Evolutionary conservation across 31 red algal species (phyloP).

Genomic region (Asparagopsis taxiformis): DNA sequence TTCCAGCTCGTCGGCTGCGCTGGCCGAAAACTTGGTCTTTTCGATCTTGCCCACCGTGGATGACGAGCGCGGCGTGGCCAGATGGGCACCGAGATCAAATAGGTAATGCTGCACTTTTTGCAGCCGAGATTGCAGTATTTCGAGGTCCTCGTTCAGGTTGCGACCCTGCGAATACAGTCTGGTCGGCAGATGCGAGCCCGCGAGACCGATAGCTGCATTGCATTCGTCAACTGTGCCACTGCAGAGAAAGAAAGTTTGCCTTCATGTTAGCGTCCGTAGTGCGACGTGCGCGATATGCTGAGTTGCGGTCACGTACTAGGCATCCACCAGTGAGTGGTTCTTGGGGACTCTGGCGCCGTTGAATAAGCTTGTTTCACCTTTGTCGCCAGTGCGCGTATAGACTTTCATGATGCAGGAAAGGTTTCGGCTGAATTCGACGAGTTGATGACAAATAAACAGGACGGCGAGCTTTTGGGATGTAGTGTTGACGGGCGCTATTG

Average conservation of each 20-base stretch:
- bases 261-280: neutral
- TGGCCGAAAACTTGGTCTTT: constrained; percentile 48
- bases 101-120: constrained; percentile 64
- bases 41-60: constrained; percentile 34
- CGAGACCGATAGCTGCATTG: constrained; percentile 75
- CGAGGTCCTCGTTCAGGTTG: neutral
- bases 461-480: too few relatives aligned
- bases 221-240: constrained; percentile 83
- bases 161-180: neutral
- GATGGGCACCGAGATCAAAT: constrained; percentile 84
- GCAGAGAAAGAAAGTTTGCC: neutral
- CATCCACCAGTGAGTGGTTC: constrained; percentile 48
- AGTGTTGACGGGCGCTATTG: too few relatives aligned
- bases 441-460: too few relatives aligned
- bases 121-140: constrained; percentile 13
- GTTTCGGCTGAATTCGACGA: too few relatives aligned
- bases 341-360: constrained; percentile 77
- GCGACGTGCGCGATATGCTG: too few relatives aligned
- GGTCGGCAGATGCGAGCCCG: constrained; percentile 27
- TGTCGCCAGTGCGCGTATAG: constrained; percentile 80
- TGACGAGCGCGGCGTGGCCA: constrained; percentile 59
- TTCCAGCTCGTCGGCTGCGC: constrained; percentile 39
- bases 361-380: constrained; percentile 72
- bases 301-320: constrained; percentile 57
- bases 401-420: too few relatives aligned